Conservation (phyloP, 306 rosid species). For the Cyclanthera cordifolia region DNA sequence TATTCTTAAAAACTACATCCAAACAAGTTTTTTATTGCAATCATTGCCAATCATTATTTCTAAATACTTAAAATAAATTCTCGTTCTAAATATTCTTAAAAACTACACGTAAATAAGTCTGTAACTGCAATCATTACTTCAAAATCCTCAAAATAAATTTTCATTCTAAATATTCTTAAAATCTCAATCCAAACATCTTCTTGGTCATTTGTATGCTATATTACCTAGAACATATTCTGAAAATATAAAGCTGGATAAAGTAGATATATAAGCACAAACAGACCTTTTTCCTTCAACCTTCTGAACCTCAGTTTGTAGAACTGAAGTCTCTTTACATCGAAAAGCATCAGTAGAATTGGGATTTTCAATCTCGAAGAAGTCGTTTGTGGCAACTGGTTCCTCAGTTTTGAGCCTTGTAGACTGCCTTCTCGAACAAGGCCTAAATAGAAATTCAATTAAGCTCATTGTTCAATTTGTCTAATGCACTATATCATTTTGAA, state of each 20-base stretch:
- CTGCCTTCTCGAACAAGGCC: slow-evolving; percentile 41
- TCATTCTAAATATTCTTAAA: too few species aligned
- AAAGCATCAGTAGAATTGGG: slow-evolving; percentile 26
- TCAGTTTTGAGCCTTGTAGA: slow-evolving; percentile 31
- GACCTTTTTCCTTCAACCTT: slow-evolving; percentile 40
- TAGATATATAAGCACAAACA: slow-evolving; percentile 18
- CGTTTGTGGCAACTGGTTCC: slow-evolving; percentile 33
- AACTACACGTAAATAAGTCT: too few species aligned
- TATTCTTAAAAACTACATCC: too few species aligned
- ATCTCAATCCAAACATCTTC: too few species aligned
- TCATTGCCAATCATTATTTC: too few species aligned
- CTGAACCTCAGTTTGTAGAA: background rate
- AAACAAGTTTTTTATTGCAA: too few species aligned
- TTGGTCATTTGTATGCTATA: slow-evolving; percentile 14
- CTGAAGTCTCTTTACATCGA: slow-evolving; percentile 19
- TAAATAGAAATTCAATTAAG: slow-evolving; percentile 20
- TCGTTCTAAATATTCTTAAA: too few species aligned
- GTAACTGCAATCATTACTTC: too few species aligned
- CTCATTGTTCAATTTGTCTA: slow-evolving; percentile 9
- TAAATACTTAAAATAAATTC: too few species aligned
- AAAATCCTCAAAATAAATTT: too few species aligned
- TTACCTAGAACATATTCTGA: slow-evolving; percentile 9
- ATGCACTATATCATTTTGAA: slow-evolving; percentile 14
- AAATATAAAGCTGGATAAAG: slow-evolving; percentile 17
- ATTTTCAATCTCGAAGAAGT: slow-evolving; percentile 26